phyloP scores from a whole-genome alignment of 2,329 filamentous ascomycete species.

The Samsoniella hepiali region DNA sequence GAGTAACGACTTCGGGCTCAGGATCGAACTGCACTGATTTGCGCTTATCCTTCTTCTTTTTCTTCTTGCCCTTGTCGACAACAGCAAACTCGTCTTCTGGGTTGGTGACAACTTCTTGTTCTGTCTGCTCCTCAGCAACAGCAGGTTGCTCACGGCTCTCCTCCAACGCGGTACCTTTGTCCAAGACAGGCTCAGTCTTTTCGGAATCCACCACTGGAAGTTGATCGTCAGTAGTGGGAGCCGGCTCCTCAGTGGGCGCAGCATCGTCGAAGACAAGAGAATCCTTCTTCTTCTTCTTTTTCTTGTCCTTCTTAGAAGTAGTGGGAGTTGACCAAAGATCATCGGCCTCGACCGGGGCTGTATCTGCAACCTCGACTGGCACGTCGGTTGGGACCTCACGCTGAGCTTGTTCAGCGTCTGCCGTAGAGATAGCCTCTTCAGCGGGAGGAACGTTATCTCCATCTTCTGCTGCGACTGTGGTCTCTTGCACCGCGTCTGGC shows the following conservation, averaged over 20 bases:
- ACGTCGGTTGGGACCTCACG: not conserved
- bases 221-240: not conserved
- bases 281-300: slow-evolving; percentile 27
- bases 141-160: not conserved
- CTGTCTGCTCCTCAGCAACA: not conserved
- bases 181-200: not conserved
- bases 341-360: slow-evolving; percentile 7
- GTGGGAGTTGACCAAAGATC: slow-evolving; percentile 4
- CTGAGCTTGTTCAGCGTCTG: not conserved
- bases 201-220: not conserved
- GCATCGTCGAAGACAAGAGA: slow-evolving; percentile 17
- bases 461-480: not conserved
- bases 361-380: not conserved
- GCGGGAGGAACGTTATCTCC: not conserved
- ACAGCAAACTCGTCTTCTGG: slow-evolving; percentile 13
- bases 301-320: slow-evolving; percentile 28
- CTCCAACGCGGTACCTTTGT: not conserved
- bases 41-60: slow-evolving; percentile 22
- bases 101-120: not conserved
- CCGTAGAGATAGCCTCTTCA: not conserved
- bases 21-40: slow-evolving; percentile 25
- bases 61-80: slow-evolving; percentile 20
- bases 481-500: not conserved
- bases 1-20: slow-evolving; percentile 7
- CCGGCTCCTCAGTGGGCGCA: slow-evolving; percentile 6